Evolutionary conservation across 1,284 basidiomycete genomes (phyloP), one percentile per base, ranked within the genome.

Genomic region (Pulveroboletus sp.): DNA sequence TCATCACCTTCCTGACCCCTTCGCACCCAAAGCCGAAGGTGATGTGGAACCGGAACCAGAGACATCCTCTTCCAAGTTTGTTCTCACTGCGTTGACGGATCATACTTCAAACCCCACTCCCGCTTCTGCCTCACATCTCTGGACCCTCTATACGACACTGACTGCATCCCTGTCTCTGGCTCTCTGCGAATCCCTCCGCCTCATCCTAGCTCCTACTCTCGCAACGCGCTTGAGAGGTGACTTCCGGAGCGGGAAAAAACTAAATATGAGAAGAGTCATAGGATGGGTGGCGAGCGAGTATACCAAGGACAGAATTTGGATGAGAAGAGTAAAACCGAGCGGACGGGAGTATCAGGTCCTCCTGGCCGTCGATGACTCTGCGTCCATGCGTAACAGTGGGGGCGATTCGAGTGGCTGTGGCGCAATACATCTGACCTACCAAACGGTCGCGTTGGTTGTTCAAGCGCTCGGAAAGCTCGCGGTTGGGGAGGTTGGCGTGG

Each of bases 211-310:
- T 58, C 97, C 97, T 0, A 98, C 96, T 0, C 80, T 92, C 43
- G 95, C 97, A 3, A 98, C 96, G 12, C 86, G 97, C 29, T 81
- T 99, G 43, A 91, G 92, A 73, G 97, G 97, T 45, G 97, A 99
- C 76, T 99, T 97, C 74, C 91, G 96, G 46, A 98, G 93, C 0
- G 97, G 97, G 52, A 99, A 99, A 76, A 83, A 97, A 26, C 83
- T 99, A 47, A 99, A 99, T 75, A 98, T 99, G 96, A 94, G 96
- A 72, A 97, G 97, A 78, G 95, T 99, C 71, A 95, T 99, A 55
- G 88, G 93, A 3, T 99, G 98, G 78, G 96, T 99, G 63, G 97
- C 97, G 11, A 94, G 91, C 72, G 97, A 99, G 76, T 99, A 95
- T 77, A 98, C 95, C 56, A 99, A 99, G 74, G 97, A 99, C 81